phyloP scores from a whole-genome alignment of 345 rosid genomes.

The Carallia brachiata region DNA sequence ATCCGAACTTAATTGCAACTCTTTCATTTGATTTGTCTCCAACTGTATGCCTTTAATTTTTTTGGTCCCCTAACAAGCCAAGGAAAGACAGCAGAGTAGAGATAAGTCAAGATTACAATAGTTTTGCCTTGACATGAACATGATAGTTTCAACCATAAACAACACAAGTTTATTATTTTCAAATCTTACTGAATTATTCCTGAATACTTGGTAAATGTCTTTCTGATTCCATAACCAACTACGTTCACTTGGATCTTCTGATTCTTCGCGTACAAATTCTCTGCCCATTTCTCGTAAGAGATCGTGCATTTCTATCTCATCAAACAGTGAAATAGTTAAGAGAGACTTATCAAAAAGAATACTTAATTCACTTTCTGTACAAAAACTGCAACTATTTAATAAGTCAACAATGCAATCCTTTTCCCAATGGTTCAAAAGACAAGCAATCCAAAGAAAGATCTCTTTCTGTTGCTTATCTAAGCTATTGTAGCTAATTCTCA shows the following conservation, averaged over 20 bases:
- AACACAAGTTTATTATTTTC: neutral
- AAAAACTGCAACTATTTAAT: neutral
- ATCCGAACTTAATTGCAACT: neutral
- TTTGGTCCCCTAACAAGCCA: neutral
- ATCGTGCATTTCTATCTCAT: neutral
- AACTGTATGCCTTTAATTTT: neutral
- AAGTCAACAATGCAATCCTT: neutral
- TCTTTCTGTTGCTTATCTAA: neutral
- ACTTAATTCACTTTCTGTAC: neutral
- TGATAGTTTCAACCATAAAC: neutral
- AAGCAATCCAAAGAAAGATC: slow-evolving; percentile 10
- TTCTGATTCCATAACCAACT: slow-evolving; percentile 1
- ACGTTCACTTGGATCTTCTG: neutral
- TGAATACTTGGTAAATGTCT: neutral
- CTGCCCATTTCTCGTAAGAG: slow-evolving; percentile 6
- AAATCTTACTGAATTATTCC: neutral
- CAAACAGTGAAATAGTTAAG: neutral
- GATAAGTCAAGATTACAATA: no score
- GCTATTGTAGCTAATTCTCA: slow-evolving; percentile 4
- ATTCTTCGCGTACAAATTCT: slow-evolving; percentile 11
- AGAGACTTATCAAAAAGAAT: slow-evolving; percentile 3
- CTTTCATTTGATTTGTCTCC: neutral
- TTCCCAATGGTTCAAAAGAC: neutral
- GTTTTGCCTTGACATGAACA: no score
- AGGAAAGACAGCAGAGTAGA: neutral